phyloP scores from a whole-genome alignment of 2,329 filamentous ascomycete species.

The Claviceps cyperi region DNA sequence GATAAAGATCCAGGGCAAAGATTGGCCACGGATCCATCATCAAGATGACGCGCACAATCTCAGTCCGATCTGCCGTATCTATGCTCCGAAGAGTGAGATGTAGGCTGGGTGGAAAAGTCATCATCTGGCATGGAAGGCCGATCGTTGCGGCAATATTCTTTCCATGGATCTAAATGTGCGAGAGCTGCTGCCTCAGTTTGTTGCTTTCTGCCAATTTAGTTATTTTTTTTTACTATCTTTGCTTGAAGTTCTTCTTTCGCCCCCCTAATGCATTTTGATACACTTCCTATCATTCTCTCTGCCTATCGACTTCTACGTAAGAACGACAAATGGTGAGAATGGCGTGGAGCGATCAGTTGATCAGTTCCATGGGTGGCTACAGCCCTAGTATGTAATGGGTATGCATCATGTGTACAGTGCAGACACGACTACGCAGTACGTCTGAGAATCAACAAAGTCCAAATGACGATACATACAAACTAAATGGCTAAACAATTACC shows the following conservation, averaged over 20 bases:
- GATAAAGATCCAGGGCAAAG: neutral
- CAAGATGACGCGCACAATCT: neutral
- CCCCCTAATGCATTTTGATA: neutral
- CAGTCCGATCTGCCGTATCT: neutral
- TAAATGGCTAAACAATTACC: too few relatives aligned
- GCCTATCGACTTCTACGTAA: neutral
- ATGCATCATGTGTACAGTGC: too few relatives aligned
- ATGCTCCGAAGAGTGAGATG: neutral
- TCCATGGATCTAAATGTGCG: neutral
- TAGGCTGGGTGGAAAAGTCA: neutral
- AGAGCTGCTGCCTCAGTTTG: neutral
- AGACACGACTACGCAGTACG: too few relatives aligned
- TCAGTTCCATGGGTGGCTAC: too few relatives aligned
- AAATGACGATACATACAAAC: too few relatives aligned
- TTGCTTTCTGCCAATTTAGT: neutral
- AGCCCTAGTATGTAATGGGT: too few relatives aligned
- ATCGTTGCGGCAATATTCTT: neutral
- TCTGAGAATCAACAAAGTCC: too few relatives aligned
- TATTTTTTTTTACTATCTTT: neutral
- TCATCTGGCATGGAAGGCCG: neutral
- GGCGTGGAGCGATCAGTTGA: too few relatives aligned
- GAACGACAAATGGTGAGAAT: too few relatives aligned
- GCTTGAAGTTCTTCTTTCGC: neutral
- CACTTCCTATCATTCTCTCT: neutral
- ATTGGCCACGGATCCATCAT: neutral